These are phyloP conservation scores for Phaseolus lunatus DNA, from an alignment of 306 rosid genomes.

Conservation along the genomic window DNA sequence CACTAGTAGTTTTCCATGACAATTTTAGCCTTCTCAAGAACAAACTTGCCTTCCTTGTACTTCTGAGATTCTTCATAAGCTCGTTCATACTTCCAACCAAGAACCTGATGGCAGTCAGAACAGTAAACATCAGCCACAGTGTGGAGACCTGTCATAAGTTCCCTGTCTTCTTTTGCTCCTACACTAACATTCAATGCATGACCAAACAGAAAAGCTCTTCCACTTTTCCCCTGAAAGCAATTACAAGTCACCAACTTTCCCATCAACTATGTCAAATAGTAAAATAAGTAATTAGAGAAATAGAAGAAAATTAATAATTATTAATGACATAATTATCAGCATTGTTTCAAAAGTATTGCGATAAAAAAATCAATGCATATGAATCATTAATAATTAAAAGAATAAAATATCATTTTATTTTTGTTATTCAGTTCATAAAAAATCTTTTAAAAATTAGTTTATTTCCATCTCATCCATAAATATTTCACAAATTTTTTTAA, in stretches of 20 bases:
- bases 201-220: slow-evolving; percentile 70
- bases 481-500: neutral
- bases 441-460: neutral
- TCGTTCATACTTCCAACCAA: slow-evolving; percentile 76
- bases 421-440: neutral
- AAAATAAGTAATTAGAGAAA: too few relatives aligned
- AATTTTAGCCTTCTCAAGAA: slow-evolving; percentile 54
- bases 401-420: neutral
- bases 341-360: neutral
- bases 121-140: slow-evolving; percentile 63
- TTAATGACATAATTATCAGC: neutral
- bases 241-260: slow-evolving; percentile 4
- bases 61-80: slow-evolving; percentile 62
- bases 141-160: slow-evolving; percentile 63
- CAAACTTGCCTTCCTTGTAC: slow-evolving; percentile 56
- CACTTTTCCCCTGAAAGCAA: slow-evolving; percentile 68
- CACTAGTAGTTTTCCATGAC: slow-evolving; percentile 38
- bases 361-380: neutral
- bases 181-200: slow-evolving; percentile 50
- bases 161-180: slow-evolving; percentile 56
- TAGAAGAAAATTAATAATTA: neutral
- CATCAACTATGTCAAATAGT: neutral
- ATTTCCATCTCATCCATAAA: neutral
- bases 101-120: slow-evolving; percentile 56
- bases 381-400: neutral